phyloP scores from a whole-genome alignment of 352 stramenopile genomes.

The Phytophthora fragariae region DNA sequence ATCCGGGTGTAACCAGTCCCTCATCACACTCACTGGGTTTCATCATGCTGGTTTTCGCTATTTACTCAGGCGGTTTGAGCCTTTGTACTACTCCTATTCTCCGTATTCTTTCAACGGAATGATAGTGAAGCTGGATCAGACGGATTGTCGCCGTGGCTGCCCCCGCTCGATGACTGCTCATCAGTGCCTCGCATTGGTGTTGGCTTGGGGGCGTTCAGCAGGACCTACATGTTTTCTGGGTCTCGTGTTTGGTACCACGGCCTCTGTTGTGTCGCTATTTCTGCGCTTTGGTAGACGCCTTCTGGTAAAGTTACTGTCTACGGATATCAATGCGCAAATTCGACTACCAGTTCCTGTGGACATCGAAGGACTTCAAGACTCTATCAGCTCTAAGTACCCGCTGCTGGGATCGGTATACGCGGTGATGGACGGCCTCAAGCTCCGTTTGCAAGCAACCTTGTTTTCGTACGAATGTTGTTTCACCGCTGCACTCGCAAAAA shows the following conservation, averaged over 20 bases:
- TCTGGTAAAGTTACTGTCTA: background rate
- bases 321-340: slow-evolving; percentile 2
- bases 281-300: background rate
- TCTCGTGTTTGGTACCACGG: background rate
- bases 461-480: too few relatives aligned
- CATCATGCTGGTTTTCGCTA: slow-evolving; percentile 9
- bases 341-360: background rate
- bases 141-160: background rate
- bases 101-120: background rate
- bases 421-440: slow-evolving; percentile 46
- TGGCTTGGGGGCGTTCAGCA: background rate
- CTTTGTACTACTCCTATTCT: slow-evolving; percentile 2
- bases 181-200: background rate
- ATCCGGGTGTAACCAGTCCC: slow-evolving; percentile 4
- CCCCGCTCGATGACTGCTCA: background rate
- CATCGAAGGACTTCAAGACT: background rate
- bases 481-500: too few relatives aligned
- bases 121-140: background rate
- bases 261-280: background rate
- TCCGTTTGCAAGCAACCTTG: slow-evolving; percentile 25
- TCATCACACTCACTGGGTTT: slow-evolving; percentile 9
- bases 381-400: background rate
- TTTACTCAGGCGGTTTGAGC: background rate
- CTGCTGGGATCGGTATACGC: slow-evolving; percentile 5
- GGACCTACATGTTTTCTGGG: background rate